These are phyloP conservation scores for Fusarium caatingaense DNA, from an alignment of 2,329 filamentous ascomycete genomes.

Conservation along the genomic window DNA sequence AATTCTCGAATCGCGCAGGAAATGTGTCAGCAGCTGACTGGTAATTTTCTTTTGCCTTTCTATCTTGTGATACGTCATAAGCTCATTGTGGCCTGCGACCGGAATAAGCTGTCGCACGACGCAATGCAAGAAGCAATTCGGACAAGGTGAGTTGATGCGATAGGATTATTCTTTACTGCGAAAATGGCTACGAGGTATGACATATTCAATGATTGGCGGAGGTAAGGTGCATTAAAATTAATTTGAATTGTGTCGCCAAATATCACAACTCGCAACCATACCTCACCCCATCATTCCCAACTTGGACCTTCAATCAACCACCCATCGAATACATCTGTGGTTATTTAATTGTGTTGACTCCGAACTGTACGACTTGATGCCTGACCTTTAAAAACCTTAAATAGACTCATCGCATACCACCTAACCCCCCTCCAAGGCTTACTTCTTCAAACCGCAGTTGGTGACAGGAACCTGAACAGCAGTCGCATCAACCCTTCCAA, in stretches of 20 bases:
- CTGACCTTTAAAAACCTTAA: too few relatives aligned
- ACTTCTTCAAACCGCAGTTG: conserved; percentile 52
- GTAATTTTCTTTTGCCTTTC: neutral
- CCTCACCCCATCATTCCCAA: too few relatives aligned
- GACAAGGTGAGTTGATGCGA: fast-evolving
- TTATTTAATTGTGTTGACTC: too few relatives aligned
- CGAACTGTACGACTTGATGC: too few relatives aligned
- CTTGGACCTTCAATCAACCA: too few relatives aligned
- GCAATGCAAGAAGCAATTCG: neutral
- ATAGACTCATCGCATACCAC: too few relatives aligned
- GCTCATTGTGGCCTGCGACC: fast-evolving
- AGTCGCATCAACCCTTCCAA: conserved; percentile 65
- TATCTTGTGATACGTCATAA: neutral
- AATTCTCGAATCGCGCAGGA: fast-evolving
- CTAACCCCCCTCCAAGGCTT: fast-evolving
- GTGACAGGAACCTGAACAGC: conserved; percentile 57
- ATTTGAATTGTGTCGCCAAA: neutral
- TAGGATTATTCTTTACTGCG: neutral
- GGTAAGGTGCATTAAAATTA: neutral
- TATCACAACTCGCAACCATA: neutral
- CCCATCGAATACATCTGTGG: too few relatives aligned
- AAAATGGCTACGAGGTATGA: fast-evolving
- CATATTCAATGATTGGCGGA: too few relatives aligned
- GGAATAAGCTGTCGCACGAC: too few relatives aligned
- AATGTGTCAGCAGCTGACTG: neutral